A percentile compares a stretch with the other conserved stretches of the same genome.
Evolutionary conservation across 352 stramenopile species (phyloP).

Genomic region (Phytophthora pinifolia): DNA sequence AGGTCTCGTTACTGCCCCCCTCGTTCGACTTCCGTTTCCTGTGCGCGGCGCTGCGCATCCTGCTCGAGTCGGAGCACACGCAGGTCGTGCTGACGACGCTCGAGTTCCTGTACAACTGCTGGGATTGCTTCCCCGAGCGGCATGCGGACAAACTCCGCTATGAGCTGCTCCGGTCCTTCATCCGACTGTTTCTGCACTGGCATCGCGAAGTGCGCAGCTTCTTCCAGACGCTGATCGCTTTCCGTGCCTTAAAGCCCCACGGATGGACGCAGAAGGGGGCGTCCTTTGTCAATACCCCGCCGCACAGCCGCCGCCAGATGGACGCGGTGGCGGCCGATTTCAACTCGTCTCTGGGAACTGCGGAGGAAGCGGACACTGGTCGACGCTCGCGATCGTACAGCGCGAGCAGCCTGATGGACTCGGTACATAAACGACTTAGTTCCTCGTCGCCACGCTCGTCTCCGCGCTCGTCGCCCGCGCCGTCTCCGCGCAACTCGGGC

Average conservation of each 20-base stretch:
- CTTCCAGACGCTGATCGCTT: constrained; percentile 86
- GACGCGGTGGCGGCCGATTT: constrained; percentile 88
- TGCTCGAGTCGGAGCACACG: constrained; percentile 83
- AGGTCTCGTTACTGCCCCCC: constrained; percentile 81
- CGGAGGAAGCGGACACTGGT: constrained; percentile 49
- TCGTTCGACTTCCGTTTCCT: constrained; percentile 90
- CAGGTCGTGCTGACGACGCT: constrained; percentile 86
- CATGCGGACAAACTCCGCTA: constrained; percentile 87
- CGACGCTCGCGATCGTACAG: constrained; percentile 80
- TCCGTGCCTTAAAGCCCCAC: constrained; percentile 83
- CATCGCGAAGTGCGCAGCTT: constrained; percentile 87
- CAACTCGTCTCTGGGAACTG: constrained; percentile 76
- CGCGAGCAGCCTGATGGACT: constrained; percentile 83
- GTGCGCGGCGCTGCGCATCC: constrained; percentile 75
- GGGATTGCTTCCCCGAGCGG: constrained; percentile 88
- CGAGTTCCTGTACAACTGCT: constrained; percentile 90
- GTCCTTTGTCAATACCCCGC: constrained; percentile 86
- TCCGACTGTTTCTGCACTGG: constrained; percentile 86
- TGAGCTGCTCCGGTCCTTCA: constrained; percentile 78
- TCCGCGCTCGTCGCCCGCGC: constrained; percentile 55
- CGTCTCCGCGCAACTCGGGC: constrained; percentile 49
- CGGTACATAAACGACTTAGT: constrained; percentile 76
- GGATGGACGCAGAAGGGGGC: constrained; percentile 85
- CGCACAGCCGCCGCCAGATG: constrained; percentile 84
- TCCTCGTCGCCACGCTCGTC: constrained; percentile 69